These are phyloP conservation scores for Russula earlei DNA, from an alignment of 768 basidiomycete species.

Conservation along the genomic window DNA sequence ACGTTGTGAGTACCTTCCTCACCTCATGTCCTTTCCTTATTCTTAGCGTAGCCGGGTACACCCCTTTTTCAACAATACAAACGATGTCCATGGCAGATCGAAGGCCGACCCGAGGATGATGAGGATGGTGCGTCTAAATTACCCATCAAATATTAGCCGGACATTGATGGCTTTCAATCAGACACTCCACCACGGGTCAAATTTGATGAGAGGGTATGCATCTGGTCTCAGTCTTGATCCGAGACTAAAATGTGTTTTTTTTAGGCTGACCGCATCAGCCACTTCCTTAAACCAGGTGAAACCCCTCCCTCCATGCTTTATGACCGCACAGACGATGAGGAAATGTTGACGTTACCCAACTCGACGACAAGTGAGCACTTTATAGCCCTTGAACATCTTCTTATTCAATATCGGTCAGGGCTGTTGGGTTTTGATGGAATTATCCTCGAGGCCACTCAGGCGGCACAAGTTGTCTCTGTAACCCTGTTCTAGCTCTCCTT, in stretches of 20 bases:
- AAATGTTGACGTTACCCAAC: conserved; percentile 56
- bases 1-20: conserved; percentile 48
- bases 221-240: background rate
- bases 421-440: conserved; percentile 75
- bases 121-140: conserved; percentile 51
- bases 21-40: background rate
- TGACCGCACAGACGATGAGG: conserved; percentile 70
- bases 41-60: conserved; percentile 61
- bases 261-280: conserved; percentile 70
- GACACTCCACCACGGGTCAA: conserved; percentile 68
- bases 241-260: background rate
- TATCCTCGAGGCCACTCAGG: conserved; percentile 68
- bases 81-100: conserved; percentile 85
- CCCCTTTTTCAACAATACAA: conserved; percentile 87
- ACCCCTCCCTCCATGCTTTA: conserved; percentile 72
- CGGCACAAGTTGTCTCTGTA: conserved; percentile 68
- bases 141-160: background rate
- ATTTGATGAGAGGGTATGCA: conserved; percentile 56
- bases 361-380: conserved; percentile 53
- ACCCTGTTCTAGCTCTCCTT: conserved; percentile 42
- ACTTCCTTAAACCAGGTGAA: conserved; percentile 67
- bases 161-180: conserved; percentile 23
- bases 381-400: background rate
- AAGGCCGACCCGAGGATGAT: conserved; percentile 70
- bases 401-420: conserved; percentile 27